These are phyloP conservation scores for Wickerhamomyces kurtzmanii DNA, from an alignment of 805 yeast species.

Conservation along the genomic window DNA sequence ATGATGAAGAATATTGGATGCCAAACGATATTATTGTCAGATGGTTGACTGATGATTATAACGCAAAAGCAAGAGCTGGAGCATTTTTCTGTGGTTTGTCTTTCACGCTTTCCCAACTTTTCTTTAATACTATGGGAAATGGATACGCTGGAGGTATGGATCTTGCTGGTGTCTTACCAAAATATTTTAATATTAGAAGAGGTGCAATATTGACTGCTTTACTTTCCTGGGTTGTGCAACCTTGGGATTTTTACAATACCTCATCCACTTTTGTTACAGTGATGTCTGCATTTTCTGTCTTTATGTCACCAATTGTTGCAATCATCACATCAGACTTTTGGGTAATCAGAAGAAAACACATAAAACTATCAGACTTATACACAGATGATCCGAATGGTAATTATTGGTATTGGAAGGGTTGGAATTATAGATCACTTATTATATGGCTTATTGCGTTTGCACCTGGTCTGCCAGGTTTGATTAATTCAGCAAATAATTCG, in stretches of 20 bases:
- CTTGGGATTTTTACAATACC: conserved; percentile 29
- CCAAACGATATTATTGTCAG: conserved; percentile 29
- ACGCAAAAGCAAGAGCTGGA: conserved; percentile 32
- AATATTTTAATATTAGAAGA: conserved; percentile 29
- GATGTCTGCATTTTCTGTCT: conserved; percentile 25
- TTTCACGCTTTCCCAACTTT: conserved; percentile 23
- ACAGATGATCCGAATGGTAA: conserved; percentile 19
- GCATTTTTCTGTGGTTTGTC: conserved; percentile 30
- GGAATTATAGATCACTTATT: conserved; percentile 30
- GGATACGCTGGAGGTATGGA: conserved; percentile 42
- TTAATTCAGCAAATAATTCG: conserved; percentile 10
- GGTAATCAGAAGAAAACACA: conserved; percentile 22
- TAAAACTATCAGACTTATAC: conserved; percentile 32
- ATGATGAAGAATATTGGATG: conserved; percentile 29
- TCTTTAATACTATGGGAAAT: conserved; percentile 28
- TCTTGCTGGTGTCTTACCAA: conserved; percentile 35
- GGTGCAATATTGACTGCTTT: conserved; percentile 34
- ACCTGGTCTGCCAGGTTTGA: conserved; percentile 33
- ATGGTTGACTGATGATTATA: conserved; percentile 30
- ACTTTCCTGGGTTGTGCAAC: conserved; percentile 25
- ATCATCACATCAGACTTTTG: conserved; percentile 27
- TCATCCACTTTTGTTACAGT: conserved; percentile 24
- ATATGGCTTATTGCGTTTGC: conserved; percentile 29
- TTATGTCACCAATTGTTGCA: conserved; percentile 29
- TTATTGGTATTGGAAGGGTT: conserved; percentile 33